Base-by-base conservation (phyloP, 2,329 filamentous ascomycete genomes). In the Mollisiaceae sp. region DNA sequence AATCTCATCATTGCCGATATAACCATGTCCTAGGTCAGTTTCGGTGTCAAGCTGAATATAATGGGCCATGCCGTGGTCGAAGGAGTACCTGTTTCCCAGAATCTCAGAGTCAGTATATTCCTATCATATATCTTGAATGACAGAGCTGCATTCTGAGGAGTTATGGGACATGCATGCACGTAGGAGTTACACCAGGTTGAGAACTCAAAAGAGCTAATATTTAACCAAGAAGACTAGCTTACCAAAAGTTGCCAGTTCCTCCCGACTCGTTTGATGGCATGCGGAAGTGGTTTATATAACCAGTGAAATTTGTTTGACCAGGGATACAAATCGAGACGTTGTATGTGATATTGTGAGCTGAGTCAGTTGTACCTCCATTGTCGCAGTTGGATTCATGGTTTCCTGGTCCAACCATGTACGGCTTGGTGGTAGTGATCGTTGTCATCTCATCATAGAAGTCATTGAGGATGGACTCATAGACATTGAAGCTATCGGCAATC, bases 11-110 rank as follows among this genome's bases (percentile, higher is more conserved):
- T 81, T 82, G 62, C 77, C 80, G 61, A 3, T 78, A 69, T 65
- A 27, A 18, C 45, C 45, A 50, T 50, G n/a, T 22, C 45, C 45
- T 1, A 86, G 85, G 75, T 86, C 84, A 2, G 84, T 86, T 69
- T 86, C 84, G 0, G 84, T 86, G 75, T 86, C 77, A 66, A 86
- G 79, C 82, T 85, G 84, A 45, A 81, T 77, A 60, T 84, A 74
- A 72, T 87, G 84, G 0, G 77, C 79, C 81, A 85, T 82, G 65
- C 84, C 84, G 73, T 86, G 85, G 67, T 86, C 84, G 71, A 86
- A 87, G 0, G 82, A 84, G 77, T 85, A 86, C 85, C 84, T 32
- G 27, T 32, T 32, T 32, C 27, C 27, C 27, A 32, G 6, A 32
- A 32, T 32, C 27, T 32, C 27, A 6, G 27, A 32, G 6, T 32